Base-by-base conservation (phyloP, 805 yeast genomes). In the Teunomyces barrocoloradensis region DNA sequence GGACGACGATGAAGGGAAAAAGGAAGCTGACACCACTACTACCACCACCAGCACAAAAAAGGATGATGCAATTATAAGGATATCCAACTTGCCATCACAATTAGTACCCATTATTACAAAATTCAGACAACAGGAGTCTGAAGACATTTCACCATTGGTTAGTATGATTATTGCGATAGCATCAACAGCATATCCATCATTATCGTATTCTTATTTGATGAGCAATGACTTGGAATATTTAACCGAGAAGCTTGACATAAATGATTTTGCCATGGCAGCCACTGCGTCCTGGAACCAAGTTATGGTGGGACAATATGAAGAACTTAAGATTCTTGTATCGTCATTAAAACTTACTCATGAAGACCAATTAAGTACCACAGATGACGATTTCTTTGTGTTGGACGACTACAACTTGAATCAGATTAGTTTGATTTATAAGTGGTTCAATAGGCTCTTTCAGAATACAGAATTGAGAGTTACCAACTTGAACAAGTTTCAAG, bases 171-270 rank as follows among this genome's bases (percentile, higher is more conserved):
- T 63, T 11, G 59, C 76, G 5, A 51, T 73, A 36, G 57, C 72
- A 6, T 51, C 64, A 11, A 49, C 63, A 5, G 53, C 63, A 6
- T 73, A 73, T 50, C 75, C 76, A 3, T 44, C 61, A 0, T 46
- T 63, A 3, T 50, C 62, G 2, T 49, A 61, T 32, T 70, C 74
- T 37, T 70, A 68, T 40, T 44, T 71, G n/a, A 52, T 69, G 11
- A 64, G 55, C 44, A 71, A 72, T 47, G 77, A 73, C 46, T 56
- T 73, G 37, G 51, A 54, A 28, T 62, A 58, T 21, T 53, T 73
- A 3, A 42, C 54, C 5, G 44, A 48, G 39, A 51, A 48, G 18
- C 35, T 57, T 17, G 43, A 47, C 1, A 44, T 44, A 13, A 35
- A 41, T 5, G 50, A 53, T 9, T 52, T 70, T 25, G 40, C 20